phyloP scores from a whole-genome alignment of 495 filamentous ascomycete genomes.

The Neurospora sp. region DNA sequence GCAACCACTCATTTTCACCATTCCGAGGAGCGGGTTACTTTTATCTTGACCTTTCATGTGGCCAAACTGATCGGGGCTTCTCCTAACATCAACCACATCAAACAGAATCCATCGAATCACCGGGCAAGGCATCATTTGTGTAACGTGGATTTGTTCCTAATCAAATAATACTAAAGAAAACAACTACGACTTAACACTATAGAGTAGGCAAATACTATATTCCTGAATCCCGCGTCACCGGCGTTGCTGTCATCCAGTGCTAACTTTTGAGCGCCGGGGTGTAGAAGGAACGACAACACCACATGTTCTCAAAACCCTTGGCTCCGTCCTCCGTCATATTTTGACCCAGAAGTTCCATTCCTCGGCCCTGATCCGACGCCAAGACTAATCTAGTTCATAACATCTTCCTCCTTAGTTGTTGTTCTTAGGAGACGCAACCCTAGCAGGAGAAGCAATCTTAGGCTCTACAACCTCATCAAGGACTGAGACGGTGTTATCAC shows the following conservation, averaged over 20 bases:
- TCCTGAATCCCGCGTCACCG: neutral
- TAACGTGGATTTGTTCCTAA: neutral
- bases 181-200: neutral
- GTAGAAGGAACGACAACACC: neutral
- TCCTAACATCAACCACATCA: neutral
- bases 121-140: neutral
- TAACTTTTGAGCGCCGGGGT: neutral
- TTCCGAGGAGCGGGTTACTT: neutral
- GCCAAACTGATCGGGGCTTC: neutral
- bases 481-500: neutral
- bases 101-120: neutral
- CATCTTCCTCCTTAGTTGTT: neutral
- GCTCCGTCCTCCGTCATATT: neutral
- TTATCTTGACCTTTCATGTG: neutral
- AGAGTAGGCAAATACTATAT: neutral
- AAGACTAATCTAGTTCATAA: neutral
- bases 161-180: neutral
- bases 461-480: neutral
- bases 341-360: neutral
- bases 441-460: neutral
- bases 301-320: neutral
- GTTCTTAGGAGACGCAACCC: neutral
- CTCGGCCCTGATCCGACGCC: neutral
- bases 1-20: neutral
- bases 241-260: neutral